A percentile compares a stretch with the other conserved stretches of the same genome.
Conservation (phyloP, 2,329 filamentous ascomycete species). For the Trichoderma asperellum region DNA sequence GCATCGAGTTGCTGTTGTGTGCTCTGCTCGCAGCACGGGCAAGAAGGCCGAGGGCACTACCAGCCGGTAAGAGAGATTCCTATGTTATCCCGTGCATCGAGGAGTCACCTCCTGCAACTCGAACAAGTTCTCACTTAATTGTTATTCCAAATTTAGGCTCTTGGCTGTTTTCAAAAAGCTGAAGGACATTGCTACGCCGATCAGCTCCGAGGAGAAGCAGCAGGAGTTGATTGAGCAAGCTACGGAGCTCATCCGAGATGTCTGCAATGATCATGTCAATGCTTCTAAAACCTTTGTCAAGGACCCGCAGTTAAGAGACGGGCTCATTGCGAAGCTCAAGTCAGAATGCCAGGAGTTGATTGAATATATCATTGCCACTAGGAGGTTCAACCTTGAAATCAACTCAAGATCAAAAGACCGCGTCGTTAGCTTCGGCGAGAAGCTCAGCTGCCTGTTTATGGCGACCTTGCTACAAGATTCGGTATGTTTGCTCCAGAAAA, state of each 20-base stretch:
- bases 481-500: slow-evolving; percentile 42
- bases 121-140: background rate
- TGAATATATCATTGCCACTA: slow-evolving; percentile 69
- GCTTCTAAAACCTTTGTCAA: slow-evolving; percentile 68
- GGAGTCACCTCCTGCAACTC: background rate
- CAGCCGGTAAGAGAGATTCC: slow-evolving; percentile 73
- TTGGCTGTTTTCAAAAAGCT: slow-evolving; percentile 64
- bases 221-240: slow-evolving; percentile 65
- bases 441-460: slow-evolving; percentile 92
- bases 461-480: slow-evolving; percentile 78
- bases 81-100: background rate
- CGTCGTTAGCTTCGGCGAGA: slow-evolving; percentile 94
- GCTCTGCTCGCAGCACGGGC: slow-evolving; percentile 90
- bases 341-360: slow-evolving; percentile 79
- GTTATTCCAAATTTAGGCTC: slow-evolving; percentile 46
- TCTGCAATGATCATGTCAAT: slow-evolving; percentile 78
- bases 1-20: slow-evolving; percentile 87
- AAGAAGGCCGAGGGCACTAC: slow-evolving; percentile 96
- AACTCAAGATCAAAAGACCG: slow-evolving; percentile 80
- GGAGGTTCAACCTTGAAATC: slow-evolving; percentile 72
- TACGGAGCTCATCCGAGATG: slow-evolving; percentile 74
- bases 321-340: slow-evolving; percentile 69
- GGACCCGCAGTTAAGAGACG: slow-evolving; percentile 58
- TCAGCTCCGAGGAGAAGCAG: slow-evolving; percentile 57
- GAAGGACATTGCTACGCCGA: slow-evolving; percentile 56